Evolutionary conservation across 768 basidiomycete genomes (phyloP), one percentile per base, ranked within the genome.

Genomic region (Rhizopogon vesiculosus): DNA sequence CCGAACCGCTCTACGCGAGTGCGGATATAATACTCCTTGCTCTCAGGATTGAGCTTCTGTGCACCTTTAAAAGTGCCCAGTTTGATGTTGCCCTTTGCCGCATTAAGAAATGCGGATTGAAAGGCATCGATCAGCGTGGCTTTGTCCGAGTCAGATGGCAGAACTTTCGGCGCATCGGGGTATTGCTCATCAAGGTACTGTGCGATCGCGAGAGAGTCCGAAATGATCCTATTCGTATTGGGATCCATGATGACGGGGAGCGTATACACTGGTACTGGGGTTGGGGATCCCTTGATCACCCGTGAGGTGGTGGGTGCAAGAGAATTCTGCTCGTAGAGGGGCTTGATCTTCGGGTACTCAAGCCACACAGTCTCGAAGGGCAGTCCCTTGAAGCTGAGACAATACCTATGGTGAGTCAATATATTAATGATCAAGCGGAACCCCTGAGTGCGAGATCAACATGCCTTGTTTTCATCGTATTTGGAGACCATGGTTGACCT

Each of bases 221-320:
- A 58, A 31, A 83, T 38, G 6, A 66, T 54, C 2, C 62, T 56
- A 6, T 69, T 70, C 5, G 77, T 80, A 35, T 64, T 63, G 0
- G 74, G 72, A 60, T 84, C 81, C 59, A 76, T 62, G 53, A 85
- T 80, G 29, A 75, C 70, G 0, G 84, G 83, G 0, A 81, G 66
- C 10, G 78, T 81, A 64, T 81, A 9, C 5, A 49, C 8, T 8
- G 80, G 40, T 56, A 49, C 9, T 8, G 80, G 40, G 55, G 56
- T 1, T 63, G 69, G 9, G 49, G 48, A 1, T 74, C 74, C 48
- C 8, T 38, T 38, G 33, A 38, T 16, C 19, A 1, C 9, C 8
- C 35, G 9, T 19, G 22, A 59, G 13, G 65, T 31, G 54, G 7
- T 55, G 45, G 5, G 50, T 7, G 10, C 46, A n/a, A 49, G 53